Percentiles rank a stretch among this genome's conserved stretches.
Evolutionary conservation across 108 stramenopile species (phyloP).

Genomic region (Cyclotella baltica): DNA sequence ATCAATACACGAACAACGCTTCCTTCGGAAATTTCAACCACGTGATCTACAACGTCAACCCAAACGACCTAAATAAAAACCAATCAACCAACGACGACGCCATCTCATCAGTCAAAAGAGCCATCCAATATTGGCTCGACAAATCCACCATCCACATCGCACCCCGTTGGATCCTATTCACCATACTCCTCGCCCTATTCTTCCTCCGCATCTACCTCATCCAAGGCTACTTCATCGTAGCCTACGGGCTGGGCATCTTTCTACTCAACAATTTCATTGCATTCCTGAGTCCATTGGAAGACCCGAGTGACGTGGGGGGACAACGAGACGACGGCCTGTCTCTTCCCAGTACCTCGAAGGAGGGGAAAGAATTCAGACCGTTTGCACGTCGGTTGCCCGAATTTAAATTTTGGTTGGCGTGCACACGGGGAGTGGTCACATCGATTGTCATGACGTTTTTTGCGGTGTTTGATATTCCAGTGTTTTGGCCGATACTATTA

Average conservation of each 20-base stretch:
- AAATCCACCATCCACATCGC: constrained; percentile 93
- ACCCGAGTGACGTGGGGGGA: constrained; percentile 64
- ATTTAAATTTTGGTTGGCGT: constrained; percentile 99
- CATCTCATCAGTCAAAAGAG: constrained; percentile 67
- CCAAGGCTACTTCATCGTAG: constrained; percentile 98
- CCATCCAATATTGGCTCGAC: constrained; percentile 96
- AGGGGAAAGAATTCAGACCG: constrained; percentile 91
- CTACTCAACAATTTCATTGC: constrained; percentile 99
- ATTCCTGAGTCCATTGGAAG: constrained; percentile 95
- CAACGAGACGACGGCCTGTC: constrained; percentile 58
- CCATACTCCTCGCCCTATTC: constrained; percentile 78
- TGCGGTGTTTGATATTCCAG: constrained; percentile 96
- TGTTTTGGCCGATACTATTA: constrained; percentile 99
- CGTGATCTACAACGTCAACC: constrained; percentile 16
- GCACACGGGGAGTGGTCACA: constrained; percentile 77
- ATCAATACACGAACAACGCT: constrained; percentile 6
- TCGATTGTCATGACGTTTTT: constrained; percentile 96
- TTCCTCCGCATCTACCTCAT: constrained; percentile 92
- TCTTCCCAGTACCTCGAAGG: constrained; percentile 70
- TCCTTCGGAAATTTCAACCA: constrained; percentile 20
- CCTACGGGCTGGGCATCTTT: constrained; percentile 98
- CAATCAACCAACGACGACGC: constrained; percentile 5
- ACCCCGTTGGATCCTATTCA: constrained; percentile 81
- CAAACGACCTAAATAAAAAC: not conserved
- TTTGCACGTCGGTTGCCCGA: constrained; percentile 97